Evolutionary conservation across 441 rosid genomes (phyloP), one percentile per base, ranked within the genome.

Genomic region (Corymbia citriodora): DNA sequence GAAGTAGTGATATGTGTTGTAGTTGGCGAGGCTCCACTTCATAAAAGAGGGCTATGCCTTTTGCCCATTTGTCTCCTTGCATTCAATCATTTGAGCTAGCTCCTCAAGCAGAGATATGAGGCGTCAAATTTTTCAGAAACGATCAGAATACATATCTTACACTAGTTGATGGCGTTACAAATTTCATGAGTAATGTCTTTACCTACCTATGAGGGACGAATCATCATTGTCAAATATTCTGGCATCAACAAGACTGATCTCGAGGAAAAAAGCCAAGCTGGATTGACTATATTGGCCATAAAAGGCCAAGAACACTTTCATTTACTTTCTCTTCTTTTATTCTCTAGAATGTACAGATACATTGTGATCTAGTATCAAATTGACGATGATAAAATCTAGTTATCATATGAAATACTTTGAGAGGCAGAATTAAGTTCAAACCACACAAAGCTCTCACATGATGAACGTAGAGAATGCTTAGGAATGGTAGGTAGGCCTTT

Each of bases 321-420:
- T 11, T 59, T 59, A 59, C 31, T 59, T 59, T 59, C 12, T 59
- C 15, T 59, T 59, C 0, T 59, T 59, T 59, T 59, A 1, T 59
- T 59, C 7, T 59, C 15, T n/a, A 11, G 25, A 59, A 59, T 23
- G 14, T 25, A 25, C 10, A 29, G 15, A 10, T 59, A 59, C n/a
- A 59, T 1, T 25, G n/a, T 0, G 3, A 5, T n/a, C 1, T 0
- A 2, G 0, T 27, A 57, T 12, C 63, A 57, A 57, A 57, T 57
- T 59, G 2, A 2, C 27, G 31, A 7, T 11, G 65, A 25, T 59
- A 59, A 59, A 27, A 27, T 59, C 7, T 59, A 59, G 15, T 11
- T 27, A 59, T 21, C 25, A 59, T 59, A 59, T 7, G 5, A 27
- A 59, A 59, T 25, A 25, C 25, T 59, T 14, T 5, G 7, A 59